Evolutionary conservation across 225 moss, liverwort and hornwort species (phyloP).

Genomic region (Rhytidiadelphus loreus): DNA sequence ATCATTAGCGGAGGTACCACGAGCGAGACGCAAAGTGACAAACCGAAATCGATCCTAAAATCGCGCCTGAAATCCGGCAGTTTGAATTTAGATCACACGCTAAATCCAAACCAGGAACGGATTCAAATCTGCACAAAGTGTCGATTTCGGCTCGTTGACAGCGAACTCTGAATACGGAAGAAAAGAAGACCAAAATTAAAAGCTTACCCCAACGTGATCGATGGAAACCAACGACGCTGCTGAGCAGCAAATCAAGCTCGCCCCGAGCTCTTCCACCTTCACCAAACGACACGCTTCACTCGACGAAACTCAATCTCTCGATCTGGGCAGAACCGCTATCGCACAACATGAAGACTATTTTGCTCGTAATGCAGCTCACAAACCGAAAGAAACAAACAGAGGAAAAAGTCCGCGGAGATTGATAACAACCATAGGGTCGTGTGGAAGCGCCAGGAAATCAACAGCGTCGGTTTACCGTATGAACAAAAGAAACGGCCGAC

Average conservation of each 20-base stretch:
- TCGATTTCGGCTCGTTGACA: neutral
- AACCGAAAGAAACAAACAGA: neutral
- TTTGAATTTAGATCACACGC: neutral
- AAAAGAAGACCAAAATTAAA: neutral
- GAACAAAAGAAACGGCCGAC: neutral
- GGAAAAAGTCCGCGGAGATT: neutral
- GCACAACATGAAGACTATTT: neutral
- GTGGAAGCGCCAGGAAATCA: neutral
- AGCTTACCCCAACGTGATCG: slow-evolving; percentile 1
- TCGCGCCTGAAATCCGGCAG: slow-evolving; percentile 2
- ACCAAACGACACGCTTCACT: neutral
- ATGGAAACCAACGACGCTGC: neutral
- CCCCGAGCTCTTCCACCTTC: neutral
- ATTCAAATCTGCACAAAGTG: neutral
- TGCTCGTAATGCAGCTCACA: neutral
- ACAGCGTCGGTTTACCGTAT: neutral
- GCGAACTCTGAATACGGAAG: neutral
- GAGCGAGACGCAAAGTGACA: neutral
- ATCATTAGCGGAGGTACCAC: neutral
- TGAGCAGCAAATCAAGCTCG: neutral
- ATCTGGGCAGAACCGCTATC: neutral
- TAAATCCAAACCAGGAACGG: neutral
- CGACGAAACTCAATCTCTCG: neutral
- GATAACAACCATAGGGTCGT: neutral
- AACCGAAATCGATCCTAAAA: slow-evolving; percentile 5